Base-by-base conservation (phyloP, 257 asterid species). In the Solanum arcanum region DNA sequence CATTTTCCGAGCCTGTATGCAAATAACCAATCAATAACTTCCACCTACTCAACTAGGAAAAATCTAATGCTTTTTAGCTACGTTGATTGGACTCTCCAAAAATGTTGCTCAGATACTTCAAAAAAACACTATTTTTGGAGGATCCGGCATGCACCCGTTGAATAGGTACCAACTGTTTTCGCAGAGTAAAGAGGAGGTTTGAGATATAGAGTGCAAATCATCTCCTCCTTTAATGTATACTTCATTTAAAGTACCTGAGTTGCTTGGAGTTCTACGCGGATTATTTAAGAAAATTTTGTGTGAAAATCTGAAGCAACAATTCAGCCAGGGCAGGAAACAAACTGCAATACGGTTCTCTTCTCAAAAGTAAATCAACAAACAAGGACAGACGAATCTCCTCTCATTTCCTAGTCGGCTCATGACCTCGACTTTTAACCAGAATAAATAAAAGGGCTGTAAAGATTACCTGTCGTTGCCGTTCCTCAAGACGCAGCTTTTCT, bases 381-480 rank as follows among this genome's bases (percentile, higher is more conserved):
- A 35, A 77, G 73, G 83, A 69, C 47, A 56, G 25, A 47, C 21
- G 83, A 66, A 49, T 14, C 29, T 66, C 15, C 59, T 3, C 83
- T 86, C n/a, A 73, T 72, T 62, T 56, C 76, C 81, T 74, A 60
- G 27, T 76, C 11, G 72, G 83, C 35, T 66, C 52, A 75, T 86
- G 87, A 56, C 18, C 78, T 72, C 64, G 70, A 73, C 47, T 41
- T 59, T 42, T 27, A 88, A 76, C 85, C 59, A 29, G 6, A 23
- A 3, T 33, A 16, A 47, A 18, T 23, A 12, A 13, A 62, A 23
- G 14, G 44, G 52, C 27, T 46, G 42, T 27, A 27, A 46, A 16
- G n/a, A 83, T 89, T 89, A 95, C 99, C 98, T 96, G 98, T 20
- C 99, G 94, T 86, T 97, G 99, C 49, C 95, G 93, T 92, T 97